Percentiles rank a stretch among this genome's conserved stretches.
phyloP scores from a whole-genome alignment of 257 asterid species.

The Rhazya stricta region DNA sequence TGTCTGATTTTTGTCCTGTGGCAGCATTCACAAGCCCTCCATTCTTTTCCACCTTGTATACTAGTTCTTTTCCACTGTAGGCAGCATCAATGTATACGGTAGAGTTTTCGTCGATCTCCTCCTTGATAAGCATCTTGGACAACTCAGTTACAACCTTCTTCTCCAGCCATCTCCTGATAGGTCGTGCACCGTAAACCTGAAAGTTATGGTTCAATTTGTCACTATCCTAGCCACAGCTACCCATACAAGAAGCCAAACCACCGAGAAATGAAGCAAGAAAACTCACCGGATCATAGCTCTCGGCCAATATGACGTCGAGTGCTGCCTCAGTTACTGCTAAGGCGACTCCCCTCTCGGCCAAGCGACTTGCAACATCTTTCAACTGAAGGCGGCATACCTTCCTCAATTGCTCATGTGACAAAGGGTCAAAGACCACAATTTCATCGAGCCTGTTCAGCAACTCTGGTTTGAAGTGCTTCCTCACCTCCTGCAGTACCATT shows the following conservation, averaged over 20 bases:
- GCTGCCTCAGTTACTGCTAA: slow-evolving; percentile 75
- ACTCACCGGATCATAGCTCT: slow-evolving; percentile 86
- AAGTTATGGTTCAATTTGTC: not conserved
- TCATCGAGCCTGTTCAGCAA: slow-evolving; percentile 80
- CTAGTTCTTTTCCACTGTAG: slow-evolving; percentile 32
- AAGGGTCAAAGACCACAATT: slow-evolving; percentile 84
- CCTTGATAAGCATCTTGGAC: slow-evolving; percentile 76
- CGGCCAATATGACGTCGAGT: slow-evolving; percentile 56
- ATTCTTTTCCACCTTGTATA: slow-evolving; percentile 66
- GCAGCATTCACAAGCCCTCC: slow-evolving; percentile 79
- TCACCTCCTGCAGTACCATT: slow-evolving; percentile 87
- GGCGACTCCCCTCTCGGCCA: slow-evolving; percentile 89
- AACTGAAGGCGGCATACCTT: slow-evolving; percentile 74
- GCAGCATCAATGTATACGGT: slow-evolving; percentile 64
- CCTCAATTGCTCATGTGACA: slow-evolving; percentile 73
- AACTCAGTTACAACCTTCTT: slow-evolving; percentile 73
- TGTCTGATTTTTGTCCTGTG: slow-evolving; percentile 68
- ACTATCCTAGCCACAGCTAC: too few relatives aligned
- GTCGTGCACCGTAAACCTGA: slow-evolving; percentile 84
- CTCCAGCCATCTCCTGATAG: slow-evolving; percentile 93
- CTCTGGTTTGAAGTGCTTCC: slow-evolving; percentile 92
- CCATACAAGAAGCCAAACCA: not conserved
- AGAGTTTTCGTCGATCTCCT: slow-evolving; percentile 83
- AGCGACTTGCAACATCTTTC: slow-evolving; percentile 72
- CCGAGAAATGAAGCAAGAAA: not conserved